phyloP scores from a whole-genome alignment of 768 basidiomycete genomes.

The Lyophyllum decastes region DNA sequence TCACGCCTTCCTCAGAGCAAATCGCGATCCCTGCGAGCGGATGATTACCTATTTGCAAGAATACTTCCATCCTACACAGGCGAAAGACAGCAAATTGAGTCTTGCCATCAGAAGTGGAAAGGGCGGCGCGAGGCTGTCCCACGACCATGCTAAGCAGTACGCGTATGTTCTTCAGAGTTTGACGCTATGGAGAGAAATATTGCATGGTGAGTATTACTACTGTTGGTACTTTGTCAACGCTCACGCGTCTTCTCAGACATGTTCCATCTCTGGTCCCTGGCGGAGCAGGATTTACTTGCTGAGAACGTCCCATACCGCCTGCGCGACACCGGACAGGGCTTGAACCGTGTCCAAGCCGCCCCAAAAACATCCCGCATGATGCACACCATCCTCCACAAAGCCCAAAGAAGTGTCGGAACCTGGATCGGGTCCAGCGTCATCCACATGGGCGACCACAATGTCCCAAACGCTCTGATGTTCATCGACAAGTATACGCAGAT shows the following conservation, averaged over 20 bases:
- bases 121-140: constrained; percentile 78
- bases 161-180: constrained; percentile 85
- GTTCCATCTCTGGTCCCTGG: constrained; percentile 84
- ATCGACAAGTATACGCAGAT: constrained; percentile 94
- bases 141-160: constrained; percentile 85
- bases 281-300: constrained; percentile 81
- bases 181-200: constrained; percentile 83
- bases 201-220: constrained; percentile 58
- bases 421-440: constrained; percentile 89
- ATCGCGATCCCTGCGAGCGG: constrained; percentile 85
- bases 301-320: constrained; percentile 75
- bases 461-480: constrained; percentile 84
- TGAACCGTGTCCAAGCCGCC: constrained; percentile 84
- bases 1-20: constrained; percentile 82
- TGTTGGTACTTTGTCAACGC: neutral
- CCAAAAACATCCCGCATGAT: constrained; percentile 91
- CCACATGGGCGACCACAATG: constrained; percentile 88
- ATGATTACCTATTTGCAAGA: constrained; percentile 79
- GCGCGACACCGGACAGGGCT: constrained; percentile 88
- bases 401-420: constrained; percentile 75
- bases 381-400: constrained; percentile 83
- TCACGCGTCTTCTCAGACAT: constrained; percentile 54
- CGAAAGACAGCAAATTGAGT: constrained; percentile 62
- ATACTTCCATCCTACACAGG: constrained; percentile 74
- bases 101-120: constrained; percentile 82